phyloP scores from a whole-genome alignment of 805 yeast species.

The Zygosaccharomyces kombuchaensis region DNA sequence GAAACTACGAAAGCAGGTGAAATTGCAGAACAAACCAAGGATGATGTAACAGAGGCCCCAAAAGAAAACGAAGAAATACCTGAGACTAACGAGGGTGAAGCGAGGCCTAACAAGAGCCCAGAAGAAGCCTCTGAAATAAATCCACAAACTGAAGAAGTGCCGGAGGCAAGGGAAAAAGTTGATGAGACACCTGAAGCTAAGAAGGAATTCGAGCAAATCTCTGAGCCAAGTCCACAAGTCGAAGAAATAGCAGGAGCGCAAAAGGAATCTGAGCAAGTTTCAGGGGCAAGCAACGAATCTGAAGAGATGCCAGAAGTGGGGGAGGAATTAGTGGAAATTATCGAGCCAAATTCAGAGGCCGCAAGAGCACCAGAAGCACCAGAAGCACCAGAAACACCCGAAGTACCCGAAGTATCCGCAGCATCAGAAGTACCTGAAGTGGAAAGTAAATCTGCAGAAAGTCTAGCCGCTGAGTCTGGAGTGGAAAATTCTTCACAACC shows the following conservation, averaged over 20 bases:
- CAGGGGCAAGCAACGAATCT: too few species aligned
- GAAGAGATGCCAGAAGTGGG: too few species aligned
- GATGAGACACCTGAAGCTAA: not conserved
- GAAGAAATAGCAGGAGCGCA: too few species aligned
- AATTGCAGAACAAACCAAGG: conserved; percentile 2
- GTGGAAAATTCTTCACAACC: too few species aligned
- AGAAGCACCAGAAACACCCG: too few species aligned
- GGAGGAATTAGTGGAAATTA: not conserved
- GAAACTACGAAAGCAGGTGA: conserved; percentile 6
- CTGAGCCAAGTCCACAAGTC: not conserved
- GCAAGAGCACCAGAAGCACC: too few species aligned
- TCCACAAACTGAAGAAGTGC: not conserved
- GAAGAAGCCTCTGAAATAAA: too few species aligned
- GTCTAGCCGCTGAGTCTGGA: too few species aligned
- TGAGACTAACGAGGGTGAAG: not conserved
- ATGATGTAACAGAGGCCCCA: conserved; percentile 2
- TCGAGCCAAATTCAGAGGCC: not conserved
- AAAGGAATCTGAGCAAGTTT: too few species aligned
- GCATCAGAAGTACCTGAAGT: too few species aligned
- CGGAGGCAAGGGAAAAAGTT: not conserved
- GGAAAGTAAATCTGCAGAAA: too few species aligned
- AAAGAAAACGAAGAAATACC: not conserved
- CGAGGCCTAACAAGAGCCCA: not conserved
- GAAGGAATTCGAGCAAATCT: conserved; percentile 3
- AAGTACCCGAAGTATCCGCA: too few species aligned